Evolutionary conservation across 2,329 filamentous ascomycete genomes (phyloP).

Genomic region (Zasmidium angulare): DNA sequence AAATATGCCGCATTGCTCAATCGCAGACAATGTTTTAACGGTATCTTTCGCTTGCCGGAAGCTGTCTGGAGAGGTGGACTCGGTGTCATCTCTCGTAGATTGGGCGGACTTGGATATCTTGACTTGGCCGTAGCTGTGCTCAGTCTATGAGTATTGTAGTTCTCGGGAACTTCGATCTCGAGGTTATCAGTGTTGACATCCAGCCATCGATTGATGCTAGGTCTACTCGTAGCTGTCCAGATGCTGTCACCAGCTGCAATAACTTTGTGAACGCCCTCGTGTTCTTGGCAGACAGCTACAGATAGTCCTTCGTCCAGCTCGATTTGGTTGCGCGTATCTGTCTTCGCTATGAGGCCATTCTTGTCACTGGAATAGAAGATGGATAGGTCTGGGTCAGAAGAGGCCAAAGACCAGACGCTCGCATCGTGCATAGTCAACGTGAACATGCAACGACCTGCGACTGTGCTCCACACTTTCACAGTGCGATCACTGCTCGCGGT

Average conservation of each 20-base stretch:
- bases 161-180: slow-evolving; percentile 61
- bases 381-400: slow-evolving; percentile 77
- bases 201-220: slow-evolving; percentile 88
- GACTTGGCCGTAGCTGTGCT: slow-evolving; percentile 48
- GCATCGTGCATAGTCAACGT: slow-evolving; percentile 99
- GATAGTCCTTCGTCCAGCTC: slow-evolving; percentile 87
- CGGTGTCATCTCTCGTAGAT: slow-evolving; percentile 12
- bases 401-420: slow-evolving; percentile 94
- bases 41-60: slow-evolving; percentile 62
- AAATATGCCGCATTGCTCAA: slow-evolving; percentile 83
- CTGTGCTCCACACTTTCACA: slow-evolving; percentile 96
- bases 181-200: slow-evolving; percentile 77
- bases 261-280: slow-evolving; percentile 72
- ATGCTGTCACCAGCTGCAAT: slow-evolving; percentile 69
- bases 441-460: slow-evolving; percentile 92
- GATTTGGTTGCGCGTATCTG: slow-evolving; percentile 74
- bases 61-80: slow-evolving; percentile 3
- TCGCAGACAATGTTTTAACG: slow-evolving; percentile 73
- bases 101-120: slow-evolving; percentile 39
- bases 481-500: slow-evolving; percentile 95
- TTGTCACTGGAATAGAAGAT: slow-evolving; percentile 95
- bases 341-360: slow-evolving; percentile 92
- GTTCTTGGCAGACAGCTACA: slow-evolving; percentile 87
- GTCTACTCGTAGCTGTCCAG: slow-evolving; percentile 87
- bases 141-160: slow-evolving; percentile 54